Evolutionary conservation across 202 grass and related monocot genomes (phyloP).

Genomic region (Alloteropsis angusta): DNA sequence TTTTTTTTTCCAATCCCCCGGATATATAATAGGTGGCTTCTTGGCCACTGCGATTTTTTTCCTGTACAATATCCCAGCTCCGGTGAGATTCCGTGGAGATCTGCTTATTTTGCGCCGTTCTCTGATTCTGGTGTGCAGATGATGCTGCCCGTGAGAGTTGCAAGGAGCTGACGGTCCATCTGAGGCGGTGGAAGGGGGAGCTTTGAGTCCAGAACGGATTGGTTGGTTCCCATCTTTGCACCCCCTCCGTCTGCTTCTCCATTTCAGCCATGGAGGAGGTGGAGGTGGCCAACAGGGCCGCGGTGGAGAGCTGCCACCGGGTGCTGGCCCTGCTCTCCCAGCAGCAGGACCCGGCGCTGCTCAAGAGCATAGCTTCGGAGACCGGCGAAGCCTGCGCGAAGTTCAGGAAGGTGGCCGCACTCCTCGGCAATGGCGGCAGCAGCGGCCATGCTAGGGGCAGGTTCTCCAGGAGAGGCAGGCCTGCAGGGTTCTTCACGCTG

Average conservation of each 20-base stretch:
- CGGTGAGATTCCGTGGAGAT: conserved; percentile 18
- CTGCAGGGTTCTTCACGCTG: conserved; percentile 23
- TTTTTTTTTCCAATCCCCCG: neutral
- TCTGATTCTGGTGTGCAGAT: conserved; percentile 24
- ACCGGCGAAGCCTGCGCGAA: conserved; percentile 58
- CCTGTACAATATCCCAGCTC: neutral
- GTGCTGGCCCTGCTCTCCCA: conserved; percentile 56
- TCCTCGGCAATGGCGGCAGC: conserved; percentile 32
- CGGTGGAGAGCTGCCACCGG: conserved; percentile 68
- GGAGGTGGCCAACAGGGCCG: conserved; percentile 69
- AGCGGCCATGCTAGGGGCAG: conserved; percentile 50
- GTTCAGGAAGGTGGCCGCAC: conserved; percentile 68
- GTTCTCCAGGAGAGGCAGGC: conserved; percentile 27
- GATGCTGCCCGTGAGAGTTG: conserved; percentile 16
- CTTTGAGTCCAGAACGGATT: neutral
- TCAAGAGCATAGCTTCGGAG: conserved; percentile 47
- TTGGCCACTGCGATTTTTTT: neutral
- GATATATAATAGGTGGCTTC: neutral
- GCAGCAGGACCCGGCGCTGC: conserved; percentile 49
- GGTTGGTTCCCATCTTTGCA: neutral
- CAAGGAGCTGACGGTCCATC: conserved; percentile 28
- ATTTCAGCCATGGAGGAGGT: conserved; percentile 58
- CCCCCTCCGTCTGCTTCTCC: neutral
- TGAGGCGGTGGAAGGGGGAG: neutral
- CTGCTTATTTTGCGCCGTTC: conserved; percentile 16